Base-by-base conservation (phyloP, 2,329 filamentous ascomycete species). In the Paecilomyces fulvus region DNA sequence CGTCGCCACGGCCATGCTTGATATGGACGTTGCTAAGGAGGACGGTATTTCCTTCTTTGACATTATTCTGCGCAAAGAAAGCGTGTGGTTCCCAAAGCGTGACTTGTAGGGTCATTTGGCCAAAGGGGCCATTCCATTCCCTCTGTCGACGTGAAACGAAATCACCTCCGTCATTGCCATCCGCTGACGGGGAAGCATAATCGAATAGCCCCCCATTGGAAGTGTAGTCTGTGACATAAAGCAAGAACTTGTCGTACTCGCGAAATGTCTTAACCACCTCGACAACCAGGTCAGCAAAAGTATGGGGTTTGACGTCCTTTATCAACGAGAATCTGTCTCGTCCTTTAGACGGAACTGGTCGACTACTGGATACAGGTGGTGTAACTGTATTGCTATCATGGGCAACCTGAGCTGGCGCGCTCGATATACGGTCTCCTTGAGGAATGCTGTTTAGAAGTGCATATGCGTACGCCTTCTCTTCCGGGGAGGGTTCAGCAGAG, bases 171-270 rank as follows among this genome's bases (percentile, higher is more conserved):
- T 68, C 61, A 14, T 63, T 57, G 4, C 67, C 65, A 9, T 74
- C 69, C 51, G 71, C 66, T 3, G 73, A 73, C 3, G 55, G 53
- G 31, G 75, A 66, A 12, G 66, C 64, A 57, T 83, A 83, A 33
- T 84, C 71, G 61, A 80, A 86, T 57, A 96, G 84, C 0, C 65
- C 58, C 0, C 77, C 65, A 64, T 96, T 90, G 53, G 82, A 74
- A 0, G 90, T 95, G 69, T 92, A 96, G 70, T 96, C 92, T 0
- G 89, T 88, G 17, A 95, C 75, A 76, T 91, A 91, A 0, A 96
- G 61, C 4, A 83, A 82, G 11, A 82, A 72, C 56, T 73, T 80
- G 25, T 80, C 77, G 50, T 62, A 63, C 43, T 72, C 69, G 12
- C 73, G 65, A 61, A 76, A 82, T 0, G 79, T 74, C 61, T 80